These are phyloP conservation scores for Haplosporangium sp. DNA, from an alignment of 371 early-diverging fungal genomes.

Conservation along the genomic window DNA sequence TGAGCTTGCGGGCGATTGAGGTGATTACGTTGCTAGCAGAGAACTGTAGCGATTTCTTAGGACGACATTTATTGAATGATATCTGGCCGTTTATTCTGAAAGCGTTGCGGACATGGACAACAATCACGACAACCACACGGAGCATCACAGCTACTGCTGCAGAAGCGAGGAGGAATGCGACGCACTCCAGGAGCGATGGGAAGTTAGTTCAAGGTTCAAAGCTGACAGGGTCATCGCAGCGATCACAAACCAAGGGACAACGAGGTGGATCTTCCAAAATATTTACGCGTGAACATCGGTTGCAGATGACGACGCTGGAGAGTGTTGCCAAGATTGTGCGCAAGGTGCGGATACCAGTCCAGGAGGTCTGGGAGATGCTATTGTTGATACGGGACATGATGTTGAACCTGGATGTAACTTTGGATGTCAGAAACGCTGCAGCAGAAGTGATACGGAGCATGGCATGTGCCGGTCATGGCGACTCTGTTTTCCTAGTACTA, in stretches of 20 bases:
- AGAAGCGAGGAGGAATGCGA: background rate
- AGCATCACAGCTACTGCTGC: background rate
- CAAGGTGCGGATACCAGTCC: constrained; percentile 34
- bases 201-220: background rate
- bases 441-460: constrained; percentile 35
- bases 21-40: constrained; percentile 43
- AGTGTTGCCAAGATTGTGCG: constrained; percentile 46
- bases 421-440: constrained; percentile 36
- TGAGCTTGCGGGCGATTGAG: constrained; percentile 48
- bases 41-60: constrained; percentile 45
- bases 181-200: background rate
- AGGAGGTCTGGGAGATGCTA: constrained; percentile 46
- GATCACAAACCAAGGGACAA: constrained; percentile 6
- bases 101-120: constrained; percentile 28
- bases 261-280: constrained; percentile 22
- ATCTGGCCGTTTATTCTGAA: constrained; percentile 49
- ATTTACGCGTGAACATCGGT: constrained; percentile 44
- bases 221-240: background rate
- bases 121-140: background rate
- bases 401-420: constrained; percentile 16
- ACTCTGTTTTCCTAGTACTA: constrained; percentile 41
- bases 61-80: constrained; percentile 36
- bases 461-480: constrained; percentile 46
- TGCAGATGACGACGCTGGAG: constrained; percentile 43
- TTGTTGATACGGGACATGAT: constrained; percentile 43